Conservation (phyloP, 148 eudicot genomes). For the Heliamphora exappendiculata region DNA sequence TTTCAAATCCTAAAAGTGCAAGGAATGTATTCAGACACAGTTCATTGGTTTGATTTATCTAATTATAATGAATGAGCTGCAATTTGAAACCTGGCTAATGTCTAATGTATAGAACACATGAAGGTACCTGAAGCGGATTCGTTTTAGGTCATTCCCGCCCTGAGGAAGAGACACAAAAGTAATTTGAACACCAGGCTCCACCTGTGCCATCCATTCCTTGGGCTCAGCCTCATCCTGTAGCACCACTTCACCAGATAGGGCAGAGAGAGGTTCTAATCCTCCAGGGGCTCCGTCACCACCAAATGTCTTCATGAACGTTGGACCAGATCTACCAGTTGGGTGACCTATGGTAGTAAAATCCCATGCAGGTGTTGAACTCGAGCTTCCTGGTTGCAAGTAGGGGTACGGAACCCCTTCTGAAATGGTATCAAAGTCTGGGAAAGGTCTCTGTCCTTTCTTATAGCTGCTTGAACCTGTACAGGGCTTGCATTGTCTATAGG, state of each 20-base stretch:
- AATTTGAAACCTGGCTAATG: background rate
- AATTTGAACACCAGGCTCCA: constrained; percentile 96
- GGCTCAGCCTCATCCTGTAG: constrained; percentile 74
- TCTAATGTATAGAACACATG: background rate
- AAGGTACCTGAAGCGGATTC: constrained; percentile 91
- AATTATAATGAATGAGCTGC: background rate
- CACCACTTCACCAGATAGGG: constrained; percentile 49
- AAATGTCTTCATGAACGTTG: constrained; percentile 45
- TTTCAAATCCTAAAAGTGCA: constrained; percentile 5
- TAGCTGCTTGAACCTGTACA: constrained; percentile 48
- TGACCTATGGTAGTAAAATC: constrained; percentile 53
- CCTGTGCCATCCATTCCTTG: constrained; percentile 98
- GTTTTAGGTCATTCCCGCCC: constrained; percentile 90
- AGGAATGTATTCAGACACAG: background rate
- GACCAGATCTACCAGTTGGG: constrained; percentile 36
- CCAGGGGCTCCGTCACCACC: constrained; percentile 39
- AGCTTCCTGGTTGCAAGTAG: constrained; percentile 66
- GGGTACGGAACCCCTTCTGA: constrained; percentile 79
- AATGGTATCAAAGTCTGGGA: constrained; percentile 68
- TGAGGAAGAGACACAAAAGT: constrained; percentile 84
- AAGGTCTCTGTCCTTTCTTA: constrained; percentile 57
- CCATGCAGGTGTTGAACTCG: constrained; percentile 91
- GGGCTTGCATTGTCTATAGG: constrained; percentile 69
- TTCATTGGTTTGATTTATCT: background rate
- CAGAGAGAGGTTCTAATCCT: constrained; percentile 43